Evolutionary conservation across 2,329 filamentous ascomycete genomes (phyloP).

Genomic region (Immersiporthe knoxdaviesiana): DNA sequence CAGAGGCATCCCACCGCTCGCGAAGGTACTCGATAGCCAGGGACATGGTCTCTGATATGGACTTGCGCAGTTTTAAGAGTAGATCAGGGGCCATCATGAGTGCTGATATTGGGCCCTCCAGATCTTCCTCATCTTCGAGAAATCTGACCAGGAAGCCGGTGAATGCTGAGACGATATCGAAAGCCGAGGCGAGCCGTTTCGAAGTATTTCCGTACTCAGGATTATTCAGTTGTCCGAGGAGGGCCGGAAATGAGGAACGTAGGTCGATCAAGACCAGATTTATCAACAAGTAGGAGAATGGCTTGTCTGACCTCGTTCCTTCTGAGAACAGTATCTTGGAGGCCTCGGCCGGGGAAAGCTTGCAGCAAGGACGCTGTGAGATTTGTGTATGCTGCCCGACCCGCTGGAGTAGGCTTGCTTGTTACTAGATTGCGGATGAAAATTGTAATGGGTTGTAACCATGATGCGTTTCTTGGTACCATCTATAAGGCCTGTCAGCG

Average conservation of each 20-base stretch:
- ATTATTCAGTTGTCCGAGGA: constrained; percentile 62
- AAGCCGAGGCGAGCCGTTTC: constrained; percentile 60
- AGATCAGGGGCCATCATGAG: constrained; percentile 59
- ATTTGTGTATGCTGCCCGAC: constrained; percentile 62
- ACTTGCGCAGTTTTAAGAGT: constrained; percentile 63
- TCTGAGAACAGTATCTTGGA: constrained; percentile 57
- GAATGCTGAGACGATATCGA: constrained; percentile 65
- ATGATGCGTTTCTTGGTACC: constrained; percentile 53
- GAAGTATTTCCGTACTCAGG: constrained; percentile 55
- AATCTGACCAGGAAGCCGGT: constrained; percentile 60
- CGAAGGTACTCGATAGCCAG: constrained; percentile 67
- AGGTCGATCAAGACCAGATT: constrained; percentile 70
- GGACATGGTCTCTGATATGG: constrained; percentile 66
- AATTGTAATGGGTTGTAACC: constrained; percentile 52
- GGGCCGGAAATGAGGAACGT: constrained; percentile 62
- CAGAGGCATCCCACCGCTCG: constrained; percentile 70
- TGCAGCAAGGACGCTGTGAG: constrained; percentile 61
- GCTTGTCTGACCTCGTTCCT: constrained; percentile 46
- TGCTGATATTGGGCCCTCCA: constrained; percentile 31
- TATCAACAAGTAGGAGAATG: constrained; percentile 65
- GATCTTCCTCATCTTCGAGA: constrained; percentile 52
- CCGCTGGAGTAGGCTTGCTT: constrained; percentile 57
- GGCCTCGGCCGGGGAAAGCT: constrained; percentile 51
- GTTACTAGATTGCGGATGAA: constrained; percentile 58
- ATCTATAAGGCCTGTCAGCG: constrained; percentile 41